These are phyloP conservation scores for Aspergillus nidulans DNA, from an alignment of 495 filamentous ascomycete genomes.

Conservation along the genomic window DNA sequence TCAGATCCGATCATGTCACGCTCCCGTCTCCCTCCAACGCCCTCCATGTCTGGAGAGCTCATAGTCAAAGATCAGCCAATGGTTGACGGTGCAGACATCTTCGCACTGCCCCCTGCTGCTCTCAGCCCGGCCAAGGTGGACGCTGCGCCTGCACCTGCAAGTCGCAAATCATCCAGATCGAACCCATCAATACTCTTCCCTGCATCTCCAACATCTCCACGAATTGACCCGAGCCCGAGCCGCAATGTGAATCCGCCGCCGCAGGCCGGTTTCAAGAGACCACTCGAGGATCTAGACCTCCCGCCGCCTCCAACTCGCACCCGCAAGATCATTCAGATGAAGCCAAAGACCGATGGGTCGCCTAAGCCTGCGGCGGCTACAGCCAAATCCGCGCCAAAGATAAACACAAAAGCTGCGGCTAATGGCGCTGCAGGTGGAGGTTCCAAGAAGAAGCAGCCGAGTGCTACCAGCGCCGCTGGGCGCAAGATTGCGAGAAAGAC, in stretches of 20 bases:
- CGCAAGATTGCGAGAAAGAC: constrained; percentile 95
- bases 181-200: constrained; percentile 49
- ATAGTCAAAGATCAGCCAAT: constrained; percentile 64
- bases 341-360: constrained; percentile 45
- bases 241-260: constrained; percentile 52
- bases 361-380: constrained; percentile 18
- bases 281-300: constrained; percentile 61
- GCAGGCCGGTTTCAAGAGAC: constrained; percentile 49
- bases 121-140: constrained; percentile 42
- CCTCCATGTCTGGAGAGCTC: constrained; percentile 79
- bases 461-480: constrained; percentile 71
- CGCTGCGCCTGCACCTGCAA: constrained; percentile 25
- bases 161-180: constrained; percentile 39
- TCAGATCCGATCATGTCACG: constrained; percentile 58
- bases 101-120: constrained; percentile 82
- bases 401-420: constrained; percentile 24
- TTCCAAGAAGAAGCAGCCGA: constrained; percentile 63
- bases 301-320: constrained; percentile 90
- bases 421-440: constrained; percentile 26
- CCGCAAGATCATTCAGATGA: constrained; percentile 98
- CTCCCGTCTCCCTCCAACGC: constrained; percentile 70
- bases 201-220: constrained; percentile 54
- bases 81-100: constrained; percentile 54
- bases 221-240: constrained; percentile 25
- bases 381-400: constrained; percentile 25